Conservation (phyloP, 305 asterid species). For the Fraxinus sp. region DNA sequence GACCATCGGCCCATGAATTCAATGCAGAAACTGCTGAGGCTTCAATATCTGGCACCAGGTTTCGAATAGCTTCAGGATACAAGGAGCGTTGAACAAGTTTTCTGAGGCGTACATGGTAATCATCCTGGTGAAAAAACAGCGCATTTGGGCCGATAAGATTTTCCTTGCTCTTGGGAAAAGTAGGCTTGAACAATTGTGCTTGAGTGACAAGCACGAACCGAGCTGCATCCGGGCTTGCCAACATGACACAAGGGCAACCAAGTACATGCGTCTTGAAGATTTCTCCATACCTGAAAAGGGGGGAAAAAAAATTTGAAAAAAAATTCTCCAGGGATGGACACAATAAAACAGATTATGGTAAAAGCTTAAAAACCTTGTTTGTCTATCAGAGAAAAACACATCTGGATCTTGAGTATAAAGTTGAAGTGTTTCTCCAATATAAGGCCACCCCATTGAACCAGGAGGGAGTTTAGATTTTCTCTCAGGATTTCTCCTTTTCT, state of each 20-base stretch:
- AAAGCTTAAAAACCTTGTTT: slow-evolving; percentile 43
- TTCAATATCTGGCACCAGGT: slow-evolving; percentile 48
- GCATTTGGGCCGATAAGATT: slow-evolving; percentile 70
- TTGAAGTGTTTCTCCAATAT: slow-evolving; percentile 77
- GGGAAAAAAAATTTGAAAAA: neutral
- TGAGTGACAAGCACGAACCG: slow-evolving; percentile 66
- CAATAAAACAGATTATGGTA: neutral
- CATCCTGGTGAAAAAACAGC: slow-evolving; percentile 76
- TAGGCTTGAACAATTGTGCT: slow-evolving; percentile 81
- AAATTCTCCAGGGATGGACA: neutral
- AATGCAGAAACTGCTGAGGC: slow-evolving; percentile 45
- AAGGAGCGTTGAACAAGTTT: slow-evolving; percentile 59
- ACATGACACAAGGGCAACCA: slow-evolving; percentile 82
- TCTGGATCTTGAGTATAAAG: slow-evolving; percentile 81
- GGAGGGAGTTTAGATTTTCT: slow-evolving; percentile 59
- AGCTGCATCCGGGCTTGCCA: slow-evolving; percentile 89
- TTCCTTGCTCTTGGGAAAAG: slow-evolving; percentile 81
- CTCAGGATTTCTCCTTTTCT: slow-evolving; percentile 14
- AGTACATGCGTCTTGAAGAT: slow-evolving; percentile 76
- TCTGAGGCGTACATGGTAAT: slow-evolving; percentile 63
- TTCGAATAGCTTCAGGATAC: slow-evolving; percentile 55
- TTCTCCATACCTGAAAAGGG: slow-evolving; percentile 63
- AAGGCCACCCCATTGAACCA: slow-evolving; percentile 94
- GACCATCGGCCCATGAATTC: slow-evolving; percentile 48
- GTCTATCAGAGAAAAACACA: slow-evolving; percentile 51